These are phyloP conservation scores for Tetracladium setigerum DNA, from an alignment of 495 filamentous ascomycete species.

Conservation along the genomic window DNA sequence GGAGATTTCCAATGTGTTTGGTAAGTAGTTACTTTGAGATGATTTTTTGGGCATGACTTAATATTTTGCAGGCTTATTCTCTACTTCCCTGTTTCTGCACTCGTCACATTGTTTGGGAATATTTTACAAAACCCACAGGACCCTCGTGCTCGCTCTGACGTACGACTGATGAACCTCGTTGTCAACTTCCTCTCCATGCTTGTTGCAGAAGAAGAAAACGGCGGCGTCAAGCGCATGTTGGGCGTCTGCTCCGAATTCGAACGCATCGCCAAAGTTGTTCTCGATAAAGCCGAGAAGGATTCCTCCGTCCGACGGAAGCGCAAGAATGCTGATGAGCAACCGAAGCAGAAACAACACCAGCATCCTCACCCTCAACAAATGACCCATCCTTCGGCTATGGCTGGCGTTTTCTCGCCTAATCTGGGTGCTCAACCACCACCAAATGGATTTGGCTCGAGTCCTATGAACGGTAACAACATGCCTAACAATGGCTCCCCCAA, in stretches of 20 bases:
- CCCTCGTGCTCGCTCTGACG: conserved; percentile 75
- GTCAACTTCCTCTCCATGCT: conserved; percentile 73
- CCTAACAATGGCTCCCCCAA: conserved; percentile 11
- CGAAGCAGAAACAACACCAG: conserved; percentile 1
- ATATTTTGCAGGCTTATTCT: conserved; percentile 67
- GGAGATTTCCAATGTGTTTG: conserved; percentile 94
- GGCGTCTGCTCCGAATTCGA: conserved; percentile 91
- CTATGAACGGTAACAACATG: not conserved
- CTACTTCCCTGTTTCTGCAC: conserved; percentile 92
- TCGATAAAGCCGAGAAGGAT: conserved; percentile 86
- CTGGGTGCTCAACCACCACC: conserved; percentile 8
- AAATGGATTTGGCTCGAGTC: conserved; percentile 7
- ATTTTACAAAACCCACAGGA: conserved; percentile 95
- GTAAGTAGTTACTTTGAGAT: conserved; percentile 42
- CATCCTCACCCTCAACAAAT: conserved; percentile 10
- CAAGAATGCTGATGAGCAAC: conserved; percentile 47
- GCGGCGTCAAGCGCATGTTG: conserved; percentile 87
- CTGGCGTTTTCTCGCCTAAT: conserved; percentile 14
- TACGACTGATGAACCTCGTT: conserved; percentile 85
- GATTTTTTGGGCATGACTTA: not conserved
- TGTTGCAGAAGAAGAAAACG: conserved; percentile 71
- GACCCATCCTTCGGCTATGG: conserved; percentile 3
- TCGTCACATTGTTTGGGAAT: conserved; percentile 94
- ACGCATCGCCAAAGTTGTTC: conserved; percentile 83
- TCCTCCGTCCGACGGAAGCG: conserved; percentile 70